Evolutionary conservation across 495 filamentous ascomycete genomes (phyloP).

Genomic region (Amniculicola lignicola): DNA sequence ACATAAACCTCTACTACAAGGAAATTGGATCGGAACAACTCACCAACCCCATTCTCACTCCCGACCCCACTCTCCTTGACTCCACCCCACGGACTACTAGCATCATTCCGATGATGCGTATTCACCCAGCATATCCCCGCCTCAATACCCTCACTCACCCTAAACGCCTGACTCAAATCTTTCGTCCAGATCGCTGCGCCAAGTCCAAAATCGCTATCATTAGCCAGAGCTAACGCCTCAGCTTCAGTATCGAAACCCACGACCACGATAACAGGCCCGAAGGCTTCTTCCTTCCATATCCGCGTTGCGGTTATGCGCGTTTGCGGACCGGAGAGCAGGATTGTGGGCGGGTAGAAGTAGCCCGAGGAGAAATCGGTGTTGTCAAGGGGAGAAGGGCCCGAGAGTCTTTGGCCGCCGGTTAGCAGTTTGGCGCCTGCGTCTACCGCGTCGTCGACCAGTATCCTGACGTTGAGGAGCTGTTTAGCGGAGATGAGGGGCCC

Average conservation of each 20-base stretch:
- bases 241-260: conserved; percentile 51
- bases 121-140: conserved; percentile 63
- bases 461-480: conserved; percentile 30
- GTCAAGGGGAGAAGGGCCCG: conserved; percentile 29
- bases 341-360: conserved; percentile 54
- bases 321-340: conserved; percentile 43
- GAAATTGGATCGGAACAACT: background rate
- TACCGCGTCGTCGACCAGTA: conserved; percentile 33
- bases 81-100: conserved; percentile 60
- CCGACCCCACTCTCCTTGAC: conserved; percentile 56
- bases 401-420: conserved; percentile 42
- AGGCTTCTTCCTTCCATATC: conserved; percentile 54
- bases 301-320: conserved; percentile 49
- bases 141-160: conserved; percentile 55
- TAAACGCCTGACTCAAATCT: conserved; percentile 56
- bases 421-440: conserved; percentile 35
- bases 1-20: too few species aligned
- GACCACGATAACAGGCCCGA: conserved; percentile 54
- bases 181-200: conserved; percentile 59
- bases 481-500: conserved; percentile 35
- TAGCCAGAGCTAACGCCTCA: conserved; percentile 50
- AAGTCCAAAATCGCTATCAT: conserved; percentile 49
- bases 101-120: conserved; percentile 59
- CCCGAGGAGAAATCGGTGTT: conserved; percentile 33
- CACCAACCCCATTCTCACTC: conserved; percentile 54